phyloP scores from a whole-genome alignment of 1,284 basidiomycete species.

The Leucoagaricus sp. region DNA sequence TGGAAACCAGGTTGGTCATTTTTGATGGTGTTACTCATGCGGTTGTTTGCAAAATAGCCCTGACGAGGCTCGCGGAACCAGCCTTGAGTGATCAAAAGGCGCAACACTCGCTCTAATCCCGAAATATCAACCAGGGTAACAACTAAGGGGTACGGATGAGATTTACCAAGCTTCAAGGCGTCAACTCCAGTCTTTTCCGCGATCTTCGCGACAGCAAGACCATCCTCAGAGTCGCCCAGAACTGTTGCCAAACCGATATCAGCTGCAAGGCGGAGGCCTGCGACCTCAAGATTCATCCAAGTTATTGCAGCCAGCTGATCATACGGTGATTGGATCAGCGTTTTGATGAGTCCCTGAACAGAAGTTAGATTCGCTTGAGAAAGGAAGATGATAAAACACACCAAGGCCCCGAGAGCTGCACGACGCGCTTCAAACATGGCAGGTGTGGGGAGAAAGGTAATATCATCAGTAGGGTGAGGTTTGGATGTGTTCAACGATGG shows the following conservation, averaged over 20 bases:
- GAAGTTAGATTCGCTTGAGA: not conserved
- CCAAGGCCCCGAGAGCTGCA: constrained; percentile 33
- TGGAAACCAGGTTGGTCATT: constrained; percentile 32
- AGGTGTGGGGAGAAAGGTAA: constrained; percentile 33
- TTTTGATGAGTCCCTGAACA: constrained; percentile 33
- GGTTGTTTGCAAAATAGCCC: constrained; percentile 37
- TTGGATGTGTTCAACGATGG: constrained; percentile 35
- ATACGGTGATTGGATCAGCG: constrained; percentile 35
- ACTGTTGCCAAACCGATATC: constrained; percentile 33
- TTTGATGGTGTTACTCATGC: constrained; percentile 34
- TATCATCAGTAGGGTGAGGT: constrained; percentile 37
- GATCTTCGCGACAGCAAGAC: constrained; percentile 32
- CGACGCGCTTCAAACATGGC: constrained; percentile 36
- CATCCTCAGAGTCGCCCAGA: constrained; percentile 34
- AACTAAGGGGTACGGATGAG: constrained; percentile 2
- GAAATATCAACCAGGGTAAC: not conserved
- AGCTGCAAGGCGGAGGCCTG: constrained; percentile 33
- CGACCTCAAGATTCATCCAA: constrained; percentile 33
- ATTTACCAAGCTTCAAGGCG: constrained; percentile 32
- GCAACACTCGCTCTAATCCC: constrained; percentile 32
- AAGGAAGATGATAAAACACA: constrained; percentile 12
- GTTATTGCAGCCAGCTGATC: constrained; percentile 35
- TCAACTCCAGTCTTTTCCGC: constrained; percentile 32
- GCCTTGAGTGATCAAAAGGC: constrained; percentile 37
- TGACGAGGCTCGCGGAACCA: constrained; percentile 37